Base-by-base conservation (phyloP, 2,329 filamentous ascomycete species). In the Aphanoascus verrucosus region DNA sequence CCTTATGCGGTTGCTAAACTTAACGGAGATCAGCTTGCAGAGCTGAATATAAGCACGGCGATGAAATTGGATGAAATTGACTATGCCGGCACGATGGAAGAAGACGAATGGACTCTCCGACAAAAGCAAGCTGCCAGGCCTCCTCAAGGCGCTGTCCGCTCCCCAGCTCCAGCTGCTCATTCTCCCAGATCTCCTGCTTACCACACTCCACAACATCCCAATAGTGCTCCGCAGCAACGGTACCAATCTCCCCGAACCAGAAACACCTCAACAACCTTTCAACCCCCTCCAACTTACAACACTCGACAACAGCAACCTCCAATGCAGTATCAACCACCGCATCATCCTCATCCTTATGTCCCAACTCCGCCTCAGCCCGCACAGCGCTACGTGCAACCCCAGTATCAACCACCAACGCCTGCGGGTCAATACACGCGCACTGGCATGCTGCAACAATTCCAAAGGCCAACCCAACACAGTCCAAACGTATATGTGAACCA, bases 1-100 rank as follows among this genome's bases (percentile, higher is more conserved):
- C 89, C 89, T 1, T 93, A 88, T 64, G 86, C 86, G 1, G 85
- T 95, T 20, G 84, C 89, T 5, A 91, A 93, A 63, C 74, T 95
- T 57, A 84, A 94, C 62, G 88, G 88, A 8, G 85, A 94, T 64
- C 86, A 89, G 66, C 72, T 94, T n/a, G 84, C 84, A 31, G 86
- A 89, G 55, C 74, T 95, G 46, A 84, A 87, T 57, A 85, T 94
- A 64, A 91, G 84, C 70, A 87, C 82, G 44, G 88, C 82, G 64
- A 78, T 95, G 17, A 72, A 88, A 55, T 74, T 94, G 45, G 81
- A 86, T 56, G 82, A 78, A 5, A 82, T 84, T 49, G 82, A 88
- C 62, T 86, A 86, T 66, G 80, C 79, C 58, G 89, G 89, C 3
- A 81, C 85, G 3, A 83, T 94, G 80, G 88, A 94, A 61, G 87